These are phyloP conservation scores for Evansstolkia leycettana DNA, from an alignment of 495 filamentous ascomycete genomes.

Conservation along the genomic window DNA sequence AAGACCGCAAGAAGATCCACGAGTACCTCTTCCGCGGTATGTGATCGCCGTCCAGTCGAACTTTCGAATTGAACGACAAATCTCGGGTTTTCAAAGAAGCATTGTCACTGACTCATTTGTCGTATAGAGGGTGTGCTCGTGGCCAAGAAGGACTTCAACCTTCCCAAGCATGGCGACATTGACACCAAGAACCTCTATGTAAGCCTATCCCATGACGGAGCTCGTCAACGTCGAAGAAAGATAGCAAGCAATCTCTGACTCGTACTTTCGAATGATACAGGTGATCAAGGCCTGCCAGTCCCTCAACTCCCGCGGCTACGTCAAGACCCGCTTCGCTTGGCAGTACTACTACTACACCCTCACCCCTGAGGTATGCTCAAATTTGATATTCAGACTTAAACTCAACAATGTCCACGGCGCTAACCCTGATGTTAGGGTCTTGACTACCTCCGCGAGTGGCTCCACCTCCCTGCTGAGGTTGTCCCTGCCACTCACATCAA, in stretches of 20 bases:
- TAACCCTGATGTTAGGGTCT: conserved; percentile 49
- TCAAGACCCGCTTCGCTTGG: conserved; percentile 99
- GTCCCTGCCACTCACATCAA: conserved; percentile 99
- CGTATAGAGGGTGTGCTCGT: conserved; percentile 87
- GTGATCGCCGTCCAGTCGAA: conserved; percentile 23
- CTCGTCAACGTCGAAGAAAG: background rate
- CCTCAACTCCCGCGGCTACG: conserved; percentile 88
- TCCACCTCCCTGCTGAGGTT: conserved; percentile 98
- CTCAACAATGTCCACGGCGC: too few relatives aligned
- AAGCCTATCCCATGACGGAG: conserved; percentile 5
- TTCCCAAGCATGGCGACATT: conserved; percentile 83
- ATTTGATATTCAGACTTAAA: background rate
- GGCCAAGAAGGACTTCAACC: conserved; percentile 97
- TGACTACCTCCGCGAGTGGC: conserved; percentile 99
- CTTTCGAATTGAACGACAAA: background rate
- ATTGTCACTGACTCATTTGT: conserved; percentile 1
- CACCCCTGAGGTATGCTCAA: conserved; percentile 60
- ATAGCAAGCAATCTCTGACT: too few relatives aligned
- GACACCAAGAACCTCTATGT: conserved; percentile 97
- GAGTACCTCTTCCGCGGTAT: conserved; percentile 98
- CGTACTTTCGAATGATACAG: conserved; percentile 16
- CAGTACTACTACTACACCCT: conserved; percentile 99
- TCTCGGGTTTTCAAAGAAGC: background rate
- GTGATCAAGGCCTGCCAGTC: conserved; percentile 99
- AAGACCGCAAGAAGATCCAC: conserved; percentile 99